Base-by-base conservation (phyloP, 2,329 filamentous ascomycete genomes). In the Ascochyta koolunga region DNA sequence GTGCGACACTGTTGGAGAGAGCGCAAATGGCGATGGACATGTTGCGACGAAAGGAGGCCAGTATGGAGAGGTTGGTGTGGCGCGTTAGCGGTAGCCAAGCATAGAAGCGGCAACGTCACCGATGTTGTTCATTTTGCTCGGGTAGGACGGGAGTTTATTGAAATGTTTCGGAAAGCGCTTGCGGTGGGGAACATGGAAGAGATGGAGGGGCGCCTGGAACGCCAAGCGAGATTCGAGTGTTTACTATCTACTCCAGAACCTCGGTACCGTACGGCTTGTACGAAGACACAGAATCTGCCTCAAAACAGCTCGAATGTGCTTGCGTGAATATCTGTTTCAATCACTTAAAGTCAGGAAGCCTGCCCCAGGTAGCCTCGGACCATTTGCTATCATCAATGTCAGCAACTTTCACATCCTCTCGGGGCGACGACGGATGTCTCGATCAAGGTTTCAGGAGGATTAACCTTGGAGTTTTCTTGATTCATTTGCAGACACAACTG, bases 41-140 rank as follows among this genome's bases (percentile, higher is more conserved):
- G 54, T 61, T 81, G 50, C 70, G 78, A 48, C 69, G 73, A 42
- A 79, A 77, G 56, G 75, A 77, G 38, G 74, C 74, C 22, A 80
- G 78, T 56, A 78, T 77, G 19, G 77, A 79, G 67, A 72, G 77
- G 35, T 57, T 81, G 52, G 76, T 80, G 0, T 76, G 74, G 70
- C 63, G 62, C 36, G 59, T 76, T 22, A 63, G 68, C 27, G 72
- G 76, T 47, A 55, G 15, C 5, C 27, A 36, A 19, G 35, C 46
- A 35, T 32, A 15, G 31, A 19, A 35, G 40, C 45, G 36, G 51
- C 47, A 45, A 54, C 29, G 19, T 51, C 53, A 42, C 47, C 22
- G 9, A 18, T 27, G 27, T 35, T 18, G 21, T 43, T 56, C 18
- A 22, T 36, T 35, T 24, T 36, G 25, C 16, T 24, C 25, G 22